phyloP scores from a whole-genome alignment of 768 basidiomycete genomes.

The Gloeopeniophorella convolvens region DNA sequence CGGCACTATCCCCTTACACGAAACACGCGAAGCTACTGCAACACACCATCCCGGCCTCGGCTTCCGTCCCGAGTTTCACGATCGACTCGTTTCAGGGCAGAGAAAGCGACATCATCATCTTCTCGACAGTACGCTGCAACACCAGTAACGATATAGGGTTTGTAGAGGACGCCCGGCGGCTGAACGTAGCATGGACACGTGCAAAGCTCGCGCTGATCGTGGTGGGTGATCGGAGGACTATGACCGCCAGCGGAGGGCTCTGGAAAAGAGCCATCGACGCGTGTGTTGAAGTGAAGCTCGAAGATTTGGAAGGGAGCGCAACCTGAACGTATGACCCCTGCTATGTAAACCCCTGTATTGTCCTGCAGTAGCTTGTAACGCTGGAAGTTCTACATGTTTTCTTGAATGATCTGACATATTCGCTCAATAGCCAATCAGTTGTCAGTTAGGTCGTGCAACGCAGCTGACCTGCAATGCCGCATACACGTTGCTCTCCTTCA shows the following conservation, averaged over 20 bases:
- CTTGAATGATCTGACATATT: too few relatives aligned
- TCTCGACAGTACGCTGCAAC: conserved; percentile 60
- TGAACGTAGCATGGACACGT: conserved; percentile 71
- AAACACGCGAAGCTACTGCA: conserved; percentile 48
- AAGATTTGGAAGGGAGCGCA: too few relatives aligned
- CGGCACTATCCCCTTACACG: conserved; percentile 54
- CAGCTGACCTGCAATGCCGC: conserved; percentile 2
- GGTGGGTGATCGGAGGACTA: conserved; percentile 49
- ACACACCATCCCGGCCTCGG: conserved; percentile 28
- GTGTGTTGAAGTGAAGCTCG: conserved; percentile 31
- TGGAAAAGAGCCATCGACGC: conserved; percentile 46
- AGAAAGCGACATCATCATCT: conserved; percentile 61
- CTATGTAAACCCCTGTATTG: too few relatives aligned
- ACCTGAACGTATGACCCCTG: too few relatives aligned
- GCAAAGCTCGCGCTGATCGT: conserved; percentile 52
- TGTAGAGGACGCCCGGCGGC: conserved; percentile 49
- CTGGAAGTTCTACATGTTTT: too few relatives aligned
- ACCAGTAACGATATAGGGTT: conserved; percentile 56
- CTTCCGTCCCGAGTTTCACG: conserved; percentile 34
- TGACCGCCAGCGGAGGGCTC: conserved; percentile 35
- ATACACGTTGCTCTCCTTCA: conserved; percentile 12
- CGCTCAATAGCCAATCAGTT: too few relatives aligned
- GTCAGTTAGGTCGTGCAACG: not conserved
- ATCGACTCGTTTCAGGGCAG: conserved; percentile 64
- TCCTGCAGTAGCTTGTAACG: too few relatives aligned